Evolutionary conservation across 1,139 yeast species (phyloP).

Genomic region (Geotrichum klebahnii): DNA sequence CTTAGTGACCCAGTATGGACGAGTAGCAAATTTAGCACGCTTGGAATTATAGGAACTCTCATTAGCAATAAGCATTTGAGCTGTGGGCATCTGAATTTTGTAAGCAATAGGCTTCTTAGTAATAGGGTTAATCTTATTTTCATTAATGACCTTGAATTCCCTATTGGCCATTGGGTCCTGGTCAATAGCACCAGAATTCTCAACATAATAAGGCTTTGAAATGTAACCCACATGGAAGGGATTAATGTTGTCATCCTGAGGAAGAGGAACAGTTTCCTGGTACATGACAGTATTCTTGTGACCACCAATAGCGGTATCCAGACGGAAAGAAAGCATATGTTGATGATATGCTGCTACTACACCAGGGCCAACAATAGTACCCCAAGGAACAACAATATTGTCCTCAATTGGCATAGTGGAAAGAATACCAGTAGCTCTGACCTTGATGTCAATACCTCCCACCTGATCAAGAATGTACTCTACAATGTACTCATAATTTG

Average conservation of each 20-base stretch:
- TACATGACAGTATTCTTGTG: constrained; percentile 66
- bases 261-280: constrained; percentile 63
- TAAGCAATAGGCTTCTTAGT: constrained; percentile 69
- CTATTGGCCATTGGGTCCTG: constrained; percentile 73
- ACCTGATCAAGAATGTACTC: constrained; percentile 77
- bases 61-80: constrained; percentile 60
- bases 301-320: constrained; percentile 85
- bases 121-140: constrained; percentile 60
- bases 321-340: constrained; percentile 77
- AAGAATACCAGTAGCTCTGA: constrained; percentile 81
- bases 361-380: constrained; percentile 79
- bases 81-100: constrained; percentile 68
- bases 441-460: constrained; percentile 77
- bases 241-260: constrained; percentile 49
- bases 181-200: constrained; percentile 62
- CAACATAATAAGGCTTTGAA: constrained; percentile 58
- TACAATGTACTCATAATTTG: constrained; percentile 81
- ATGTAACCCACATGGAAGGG: constrained; percentile 69
- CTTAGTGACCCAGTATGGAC: constrained; percentile 62
- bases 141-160: constrained; percentile 68
- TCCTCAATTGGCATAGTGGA: constrained; percentile 70
- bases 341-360: constrained; percentile 88
- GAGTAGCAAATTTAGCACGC: constrained; percentile 59
- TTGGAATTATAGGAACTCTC: constrained; percentile 52
- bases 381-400: constrained; percentile 67